phyloP scores from a whole-genome alignment of 306 rosid species.

The Purshia tridentata region DNA sequence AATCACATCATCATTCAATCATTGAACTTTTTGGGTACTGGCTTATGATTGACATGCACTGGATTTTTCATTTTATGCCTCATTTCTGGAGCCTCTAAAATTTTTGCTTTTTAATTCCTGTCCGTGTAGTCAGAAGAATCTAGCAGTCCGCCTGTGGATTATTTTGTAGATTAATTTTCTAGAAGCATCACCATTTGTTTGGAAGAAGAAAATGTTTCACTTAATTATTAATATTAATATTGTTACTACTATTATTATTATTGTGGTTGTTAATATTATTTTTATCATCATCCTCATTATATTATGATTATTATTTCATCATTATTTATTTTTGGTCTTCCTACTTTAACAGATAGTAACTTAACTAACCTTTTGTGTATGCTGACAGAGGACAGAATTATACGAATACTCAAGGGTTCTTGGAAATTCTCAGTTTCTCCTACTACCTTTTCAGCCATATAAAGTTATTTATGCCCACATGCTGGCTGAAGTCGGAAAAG shows the following conservation, averaged over 20 bases:
- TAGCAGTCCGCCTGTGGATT: not conserved
- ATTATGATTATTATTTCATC: not conserved
- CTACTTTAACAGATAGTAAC: conserved; percentile 15
- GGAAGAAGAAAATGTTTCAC: not conserved
- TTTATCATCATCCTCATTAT: not conserved
- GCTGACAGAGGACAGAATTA: conserved; percentile 64
- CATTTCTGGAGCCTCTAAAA: not conserved
- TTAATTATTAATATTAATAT: not conserved
- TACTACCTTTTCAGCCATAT: conserved; percentile 69
- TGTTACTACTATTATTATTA: not conserved
- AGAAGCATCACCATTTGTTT: not conserved
- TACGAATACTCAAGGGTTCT: conserved; percentile 64
- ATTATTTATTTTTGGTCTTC: not conserved
- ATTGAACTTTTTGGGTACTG: not conserved
- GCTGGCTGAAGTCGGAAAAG: conserved; percentile 74
- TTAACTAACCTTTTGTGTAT: conserved; percentile 21
- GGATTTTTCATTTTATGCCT: not conserved
- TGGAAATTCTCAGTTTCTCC: conserved; percentile 70
- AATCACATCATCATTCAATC: not conserved
- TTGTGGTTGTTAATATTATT: not conserved
- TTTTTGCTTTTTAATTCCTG: not conserved
- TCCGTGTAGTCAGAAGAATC: not conserved
- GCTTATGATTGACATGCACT: not conserved
- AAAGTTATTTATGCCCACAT: conserved; percentile 71
- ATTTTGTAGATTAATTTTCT: no score